Evolutionary conservation across 345 rosid species (phyloP), one percentile per base, ranked within the genome.

Genomic region (Pugionium cornutum): DNA sequence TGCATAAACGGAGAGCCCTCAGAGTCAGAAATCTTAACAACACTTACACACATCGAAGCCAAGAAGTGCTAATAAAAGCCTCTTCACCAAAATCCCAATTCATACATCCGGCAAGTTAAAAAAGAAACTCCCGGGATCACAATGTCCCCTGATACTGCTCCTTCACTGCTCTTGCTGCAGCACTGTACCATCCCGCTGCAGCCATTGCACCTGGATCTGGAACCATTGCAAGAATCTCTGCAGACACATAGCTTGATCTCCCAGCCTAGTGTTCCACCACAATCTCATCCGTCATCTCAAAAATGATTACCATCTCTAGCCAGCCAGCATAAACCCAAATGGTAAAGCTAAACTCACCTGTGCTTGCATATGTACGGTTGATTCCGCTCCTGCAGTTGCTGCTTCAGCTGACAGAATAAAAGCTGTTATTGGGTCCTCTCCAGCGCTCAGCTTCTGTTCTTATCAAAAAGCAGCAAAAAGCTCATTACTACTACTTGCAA

Each of bases 191-290:
- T 28, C 84, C 67, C 43, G 98, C 94, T 59, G 83, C 91, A 3
- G 89, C 96, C 94, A 92, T 83, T 11, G 98, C 98, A 31, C 97
- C 97, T 0, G 98, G 98, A 74, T 89, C 97, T 18, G 97, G 97
- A 66, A 83, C 94, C 1, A 82, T 59, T 5, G 83, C 81, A 37
- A 92, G 87, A 35, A 79, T 74, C 62, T 82, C 88, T 0, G 72
- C 64, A 0, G 96, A 77, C 36, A 92, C 82, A 49, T 89, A 92
- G 75, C 86, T 77, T 31, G 97, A 87, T 40, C 96, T 82, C 54
- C 97, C 97, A 55, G 91, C 98, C 97, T 92, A 18, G 85, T 53
- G 31, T 44, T 49, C 43, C 69, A 41, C 44, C 64, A 1, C 69
- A 50, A 33, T 26, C 52, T 54, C 75, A 62, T 35, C 40, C 63